These are phyloP conservation scores for Auxenochlorella pyrenoidosa DNA, from an alignment of 139 green algal species.

Conservation along the genomic window DNA sequence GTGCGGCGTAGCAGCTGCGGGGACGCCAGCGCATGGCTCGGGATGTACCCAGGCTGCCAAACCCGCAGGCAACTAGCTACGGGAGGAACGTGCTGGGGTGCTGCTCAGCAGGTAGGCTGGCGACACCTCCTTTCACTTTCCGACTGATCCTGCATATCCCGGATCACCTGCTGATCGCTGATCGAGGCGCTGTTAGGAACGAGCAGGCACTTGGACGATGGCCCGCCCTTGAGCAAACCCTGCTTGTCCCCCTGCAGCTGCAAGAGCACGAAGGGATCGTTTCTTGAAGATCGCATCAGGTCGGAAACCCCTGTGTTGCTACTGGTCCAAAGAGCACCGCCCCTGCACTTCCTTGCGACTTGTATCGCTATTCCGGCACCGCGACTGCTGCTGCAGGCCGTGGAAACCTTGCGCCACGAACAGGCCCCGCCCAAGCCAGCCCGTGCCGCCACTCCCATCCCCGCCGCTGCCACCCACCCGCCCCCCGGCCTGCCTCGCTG, in stretches of 20 bases:
- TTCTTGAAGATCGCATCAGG: neutral
- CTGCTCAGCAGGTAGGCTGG: neutral
- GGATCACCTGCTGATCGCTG: neutral
- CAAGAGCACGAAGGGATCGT: neutral
- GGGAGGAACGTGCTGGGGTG: neutral
- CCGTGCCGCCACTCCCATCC: too few relatives aligned
- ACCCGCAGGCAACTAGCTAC: neutral
- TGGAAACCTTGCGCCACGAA: too few relatives aligned
- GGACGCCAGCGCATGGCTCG: neutral
- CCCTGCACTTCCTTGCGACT: too few relatives aligned
- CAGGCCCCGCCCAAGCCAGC: too few relatives aligned
- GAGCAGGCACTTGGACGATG: too few relatives aligned
- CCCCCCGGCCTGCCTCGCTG: neutral
- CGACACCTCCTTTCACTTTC: neutral
- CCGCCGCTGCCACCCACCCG: neutral
- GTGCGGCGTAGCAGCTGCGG: neutral
- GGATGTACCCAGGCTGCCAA: neutral
- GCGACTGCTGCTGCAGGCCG: too few relatives aligned
- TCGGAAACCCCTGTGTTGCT: neutral
- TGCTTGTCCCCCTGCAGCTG: neutral
- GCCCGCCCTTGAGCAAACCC: neutral
- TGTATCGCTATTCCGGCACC: too few relatives aligned
- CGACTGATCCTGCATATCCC: neutral
- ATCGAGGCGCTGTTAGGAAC: neutral
- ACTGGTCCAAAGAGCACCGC: too few relatives aligned